Percentiles rank a stretch among this genome's conserved stretches.
These are phyloP conservation scores for Pichia paraexigua DNA, from an alignment of 805 yeast genomes.

Conservation along the genomic window DNA sequence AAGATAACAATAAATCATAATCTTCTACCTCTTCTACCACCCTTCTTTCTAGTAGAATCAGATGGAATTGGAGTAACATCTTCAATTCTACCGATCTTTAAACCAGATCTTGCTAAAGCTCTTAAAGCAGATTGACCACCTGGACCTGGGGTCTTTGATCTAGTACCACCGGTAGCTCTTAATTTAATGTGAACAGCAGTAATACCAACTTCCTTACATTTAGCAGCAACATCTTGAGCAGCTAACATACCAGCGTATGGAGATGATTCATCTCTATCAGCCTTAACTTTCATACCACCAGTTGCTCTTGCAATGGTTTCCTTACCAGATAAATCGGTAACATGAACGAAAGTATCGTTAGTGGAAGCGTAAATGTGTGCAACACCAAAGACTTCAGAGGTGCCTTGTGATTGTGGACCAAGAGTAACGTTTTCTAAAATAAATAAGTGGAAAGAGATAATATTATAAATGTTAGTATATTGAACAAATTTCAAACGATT, in stretches of 20 bases:
- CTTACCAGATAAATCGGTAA: conserved; percentile 98
- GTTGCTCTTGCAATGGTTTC: conserved; percentile 99
- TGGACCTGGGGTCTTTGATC: conserved; percentile 99
- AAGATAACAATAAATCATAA: conserved; percentile 31
- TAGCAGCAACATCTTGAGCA: conserved; percentile 98
- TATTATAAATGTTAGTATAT: conserved; percentile 12
- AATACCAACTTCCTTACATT: conserved; percentile 99
- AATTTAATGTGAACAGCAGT: conserved; percentile 99
- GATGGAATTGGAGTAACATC: conserved; percentile 99
- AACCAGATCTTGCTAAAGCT: conserved; percentile 99
- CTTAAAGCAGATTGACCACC: conserved; percentile 99
- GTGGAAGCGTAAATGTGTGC: conserved; percentile 99
- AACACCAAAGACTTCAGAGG: conserved; percentile 99
- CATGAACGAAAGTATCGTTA: conserved; percentile 99
- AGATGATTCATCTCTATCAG: conserved; percentile 99
- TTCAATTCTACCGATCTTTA: conserved; percentile 99
- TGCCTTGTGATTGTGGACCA: conserved; percentile 90
- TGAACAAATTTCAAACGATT: conserved; percentile 15
- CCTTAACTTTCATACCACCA: conserved; percentile 99
- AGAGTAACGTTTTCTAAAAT: conserved; percentile 47
- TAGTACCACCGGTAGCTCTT: conserved; percentile 99
- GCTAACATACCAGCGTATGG: conserved; percentile 99
- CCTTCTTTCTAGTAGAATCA: conserved; percentile 99
- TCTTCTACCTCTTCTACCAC: conserved; percentile 99
- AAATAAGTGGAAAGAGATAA: background rate